Percentiles rank a stretch among this genome's conserved stretches.
phyloP scores from a whole-genome alignment of 352 stramenopile genomes.

The Phytophthora crassamura region DNA sequence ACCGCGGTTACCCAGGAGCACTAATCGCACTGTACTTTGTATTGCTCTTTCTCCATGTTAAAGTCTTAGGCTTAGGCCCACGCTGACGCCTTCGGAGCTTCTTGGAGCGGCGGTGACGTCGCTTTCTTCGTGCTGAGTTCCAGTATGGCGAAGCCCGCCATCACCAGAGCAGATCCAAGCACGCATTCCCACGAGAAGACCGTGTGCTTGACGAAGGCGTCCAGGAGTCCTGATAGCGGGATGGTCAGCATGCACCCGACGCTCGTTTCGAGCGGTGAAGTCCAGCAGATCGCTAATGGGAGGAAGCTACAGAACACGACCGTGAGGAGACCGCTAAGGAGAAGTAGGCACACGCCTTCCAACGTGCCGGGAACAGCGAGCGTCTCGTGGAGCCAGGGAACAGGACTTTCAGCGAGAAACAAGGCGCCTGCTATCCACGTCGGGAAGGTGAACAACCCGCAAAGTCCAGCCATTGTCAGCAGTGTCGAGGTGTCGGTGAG shows the following conservation, averaged over 20 bases:
- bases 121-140: slow-evolving; percentile 36
- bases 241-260: slow-evolving; percentile 71
- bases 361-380: slow-evolving; percentile 42
- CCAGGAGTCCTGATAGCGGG: slow-evolving; percentile 53
- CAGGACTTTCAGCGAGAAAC: slow-evolving; percentile 44
- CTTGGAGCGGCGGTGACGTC: background rate
- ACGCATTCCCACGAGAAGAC: slow-evolving; percentile 59
- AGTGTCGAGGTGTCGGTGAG: slow-evolving; percentile 59
- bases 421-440: slow-evolving; percentile 56
- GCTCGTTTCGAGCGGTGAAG: slow-evolving; percentile 65
- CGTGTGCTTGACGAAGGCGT: slow-evolving; percentile 53
- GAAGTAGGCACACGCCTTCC: slow-evolving; percentile 46
- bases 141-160: slow-evolving; percentile 61
- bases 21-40: slow-evolving; percentile 16
- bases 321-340: slow-evolving; percentile 43
- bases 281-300: slow-evolving; percentile 62
- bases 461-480: slow-evolving; percentile 55
- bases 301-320: slow-evolving; percentile 60
- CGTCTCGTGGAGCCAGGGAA: slow-evolving; percentile 55
- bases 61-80: slow-evolving; percentile 15
- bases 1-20: background rate
- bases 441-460: slow-evolving; percentile 53
- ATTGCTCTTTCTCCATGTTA: background rate
- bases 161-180: slow-evolving; percentile 53
- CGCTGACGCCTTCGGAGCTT: slow-evolving; percentile 15